Evolutionary conservation across 768 basidiomycete species (phyloP), one percentile per base, ranked within the genome.

Genomic region (Pisolithus albus): DNA sequence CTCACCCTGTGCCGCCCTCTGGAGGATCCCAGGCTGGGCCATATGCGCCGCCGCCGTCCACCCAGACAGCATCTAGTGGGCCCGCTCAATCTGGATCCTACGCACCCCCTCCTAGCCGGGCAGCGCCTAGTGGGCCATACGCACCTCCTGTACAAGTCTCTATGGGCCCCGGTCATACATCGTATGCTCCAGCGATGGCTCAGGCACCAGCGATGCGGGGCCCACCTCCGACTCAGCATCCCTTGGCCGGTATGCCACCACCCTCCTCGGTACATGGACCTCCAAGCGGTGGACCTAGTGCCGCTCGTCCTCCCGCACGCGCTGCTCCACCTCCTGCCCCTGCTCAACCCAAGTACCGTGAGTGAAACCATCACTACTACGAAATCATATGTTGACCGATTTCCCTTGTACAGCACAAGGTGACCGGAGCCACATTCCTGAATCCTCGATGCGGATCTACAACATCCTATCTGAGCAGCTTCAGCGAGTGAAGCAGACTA

Each of bases 401-500:
- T 39, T 16, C 26, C 47, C 49, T 52, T 24, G 51, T 63, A 13
- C 63, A 95, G 92, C 94, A 40, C 76, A 83, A 47, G 94, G 95
- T 50, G 95, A 98, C 65, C 78, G 93, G 24, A 81, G 80, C n/a
- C 95, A 97, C 66, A 96, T 97, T 48, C 86, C 92, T 1, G 82
- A 84, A 8, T 70, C 75, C 43, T 75, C 79, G 19, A 67, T 74
- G 51, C 82, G 86, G 1, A 82, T 88, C 46, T 92, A 76, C 55
- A 74, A 81, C 47, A 73, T 86, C 16, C 72, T 96, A 37, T 75
- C 75, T 19, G 75, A 75, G 43, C 83, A 87, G 51, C 62, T 94
- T 58, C 71, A 73, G 42, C 76, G 77, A 38, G 64, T 91, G 70
- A 90, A 79, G 70, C 86, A 91, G 64, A 80, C 75, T 11, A 80